These are phyloP conservation scores for Acrocalymma vagum DNA, from an alignment of 2,329 filamentous ascomycete species.

Conservation along the genomic window DNA sequence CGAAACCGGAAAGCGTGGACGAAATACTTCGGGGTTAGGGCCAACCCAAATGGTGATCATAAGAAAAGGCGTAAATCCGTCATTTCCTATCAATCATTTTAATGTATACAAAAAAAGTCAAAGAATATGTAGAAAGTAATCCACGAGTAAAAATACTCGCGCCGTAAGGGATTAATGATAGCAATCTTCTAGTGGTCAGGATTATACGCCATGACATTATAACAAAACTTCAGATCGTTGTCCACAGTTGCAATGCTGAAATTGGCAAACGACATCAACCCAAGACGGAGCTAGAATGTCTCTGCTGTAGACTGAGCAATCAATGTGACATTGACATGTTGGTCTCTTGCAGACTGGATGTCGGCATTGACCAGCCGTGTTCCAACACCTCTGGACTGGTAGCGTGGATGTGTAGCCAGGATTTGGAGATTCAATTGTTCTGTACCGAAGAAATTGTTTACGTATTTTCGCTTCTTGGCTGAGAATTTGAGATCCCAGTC, in stretches of 20 bases:
- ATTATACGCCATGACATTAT: conserved; percentile 10
- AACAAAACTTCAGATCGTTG: conserved; percentile 5
- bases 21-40: too few relatives aligned
- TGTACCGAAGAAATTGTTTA: conserved; percentile 1
- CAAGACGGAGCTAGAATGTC: conserved; percentile 4
- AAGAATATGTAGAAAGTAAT: too few relatives aligned
- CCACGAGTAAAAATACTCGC: too few relatives aligned
- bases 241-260: conserved; percentile 3
- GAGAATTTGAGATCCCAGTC: conserved; percentile 1
- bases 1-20: too few relatives aligned
- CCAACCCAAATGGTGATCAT: too few relatives aligned
- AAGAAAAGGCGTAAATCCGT: too few relatives aligned
- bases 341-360: background rate
- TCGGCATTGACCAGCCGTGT: background rate
- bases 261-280: conserved; percentile 4
- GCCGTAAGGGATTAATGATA: too few relatives aligned
- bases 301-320: conserved; percentile 8
- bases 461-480: background rate
- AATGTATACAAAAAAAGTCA: too few relatives aligned
- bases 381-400: conserved; percentile 2
- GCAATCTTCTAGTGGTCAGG: too few relatives aligned
- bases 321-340: conserved; percentile 12
- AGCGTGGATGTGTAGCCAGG: conserved; percentile 8
- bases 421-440: conserved; percentile 6
- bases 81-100: too few relatives aligned